Base-by-base conservation (phyloP, 306 rosid genomes). In the Elaeagnus macrophylla region DNA sequence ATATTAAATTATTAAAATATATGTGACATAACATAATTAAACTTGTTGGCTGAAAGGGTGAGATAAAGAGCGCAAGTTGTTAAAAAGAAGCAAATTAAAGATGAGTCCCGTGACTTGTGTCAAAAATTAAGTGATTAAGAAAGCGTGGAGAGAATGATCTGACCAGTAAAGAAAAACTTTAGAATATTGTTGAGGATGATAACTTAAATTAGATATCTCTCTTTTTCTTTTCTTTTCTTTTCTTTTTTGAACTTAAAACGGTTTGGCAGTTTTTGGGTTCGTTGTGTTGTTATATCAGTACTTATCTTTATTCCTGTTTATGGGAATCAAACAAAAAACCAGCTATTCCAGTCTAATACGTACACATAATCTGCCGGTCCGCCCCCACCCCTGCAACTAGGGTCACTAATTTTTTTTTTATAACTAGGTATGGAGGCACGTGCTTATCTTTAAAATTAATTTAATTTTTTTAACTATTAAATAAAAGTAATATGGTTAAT, bases 101-200 rank as follows among this genome's bases (percentile, higher is more conserved):
- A 7, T 56, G 64, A 20, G 55, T 13, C 67, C 88, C 84, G 87
- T 81, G 81, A 81, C 68, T 71, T 39, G 59, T 70, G 84, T 69
- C 37, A 37, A 37, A 17, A 53, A 48, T 66, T 72, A 12, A 60
- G 60, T 61, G 57, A 37, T 37, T 48, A 56, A 13, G 45, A 54
- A 61, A 43, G 47, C 62, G 69, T 13, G 73, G 65, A 54, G 72
- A 45, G 42, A 53, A 65, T 69, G 73, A 49, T 36, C 37, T 6
- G 17, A 10, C 14, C 12, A 51, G 53, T n/a, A 15, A 16, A 14
- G 59, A 39, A 7, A 41, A 47, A n/a, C 42, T n/a, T 47, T 25
- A 36, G 35, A 47, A 40, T 10, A 40, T 61, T 44, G 13, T 25
- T 25, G 32, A 25, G 25, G 44, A 41, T 37, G 59, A 19, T 59